These are phyloP conservation scores for Aspergillus ibericus DNA, from an alignment of 2,329 filamentous ascomycete genomes.

Conservation along the genomic window DNA sequence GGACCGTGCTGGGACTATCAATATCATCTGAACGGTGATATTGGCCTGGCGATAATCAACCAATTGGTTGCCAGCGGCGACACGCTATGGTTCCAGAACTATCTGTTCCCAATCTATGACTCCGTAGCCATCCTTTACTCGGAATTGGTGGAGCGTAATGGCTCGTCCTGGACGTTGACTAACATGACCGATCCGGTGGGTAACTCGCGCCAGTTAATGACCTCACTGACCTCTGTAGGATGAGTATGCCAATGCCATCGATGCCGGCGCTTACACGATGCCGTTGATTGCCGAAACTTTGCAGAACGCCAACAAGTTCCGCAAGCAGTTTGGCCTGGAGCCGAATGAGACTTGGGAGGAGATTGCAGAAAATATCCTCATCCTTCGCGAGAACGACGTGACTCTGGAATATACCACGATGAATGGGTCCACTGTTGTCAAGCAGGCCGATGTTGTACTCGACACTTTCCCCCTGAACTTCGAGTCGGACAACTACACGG, in stretches of 20 bases:
- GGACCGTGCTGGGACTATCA: constrained; percentile 69
- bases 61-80: constrained; percentile 63
- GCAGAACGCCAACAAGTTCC: constrained; percentile 58
- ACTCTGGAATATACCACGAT: constrained; percentile 65
- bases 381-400: constrained; percentile 60
- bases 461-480: constrained; percentile 66
- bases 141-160: constrained; percentile 61
- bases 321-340: constrained; percentile 54
- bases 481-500: constrained; percentile 49
- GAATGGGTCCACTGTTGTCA: constrained; percentile 66
- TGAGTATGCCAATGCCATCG: constrained; percentile 67
- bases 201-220: neutral
- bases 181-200: constrained; percentile 71
- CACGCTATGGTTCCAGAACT: constrained; percentile 53
- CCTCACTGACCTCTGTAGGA: constrained; percentile 41
- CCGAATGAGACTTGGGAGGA: constrained; percentile 60
- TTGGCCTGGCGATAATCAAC: constrained; percentile 62
- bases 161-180: constrained; percentile 52
- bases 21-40: constrained; percentile 71
- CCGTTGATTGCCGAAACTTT: constrained; percentile 59
- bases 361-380: constrained; percentile 57
- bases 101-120: constrained; percentile 64
- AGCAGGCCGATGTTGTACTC: constrained; percentile 70
- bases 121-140: constrained; percentile 63
- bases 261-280: constrained; percentile 70